Percentiles rank a stretch among this genome's conserved stretches.
phyloP scores from a whole-genome alignment of 331 rosid genomes.

The Pyracantha coccinea region DNA sequence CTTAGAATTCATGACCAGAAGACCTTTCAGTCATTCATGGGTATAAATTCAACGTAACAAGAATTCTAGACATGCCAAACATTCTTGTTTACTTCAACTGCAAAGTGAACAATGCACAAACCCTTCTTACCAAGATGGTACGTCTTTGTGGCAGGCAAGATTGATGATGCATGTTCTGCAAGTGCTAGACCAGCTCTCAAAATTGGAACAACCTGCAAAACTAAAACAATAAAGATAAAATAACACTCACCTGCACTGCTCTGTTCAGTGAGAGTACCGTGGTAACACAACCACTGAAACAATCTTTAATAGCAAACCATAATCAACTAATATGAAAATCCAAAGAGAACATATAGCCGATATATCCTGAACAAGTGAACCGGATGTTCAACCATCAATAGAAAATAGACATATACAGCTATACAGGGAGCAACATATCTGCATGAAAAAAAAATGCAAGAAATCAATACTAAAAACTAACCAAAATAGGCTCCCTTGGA shows the following conservation, averaged over 20 bases:
- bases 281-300: background rate
- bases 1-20: background rate
- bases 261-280: background rate
- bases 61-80: background rate
- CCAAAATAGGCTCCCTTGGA: constrained; percentile 91
- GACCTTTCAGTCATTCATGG: background rate
- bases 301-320: background rate
- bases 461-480: constrained; percentile 22
- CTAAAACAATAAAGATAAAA: constrained; percentile 15
- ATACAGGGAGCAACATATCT: background rate
- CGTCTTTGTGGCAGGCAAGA: constrained; percentile 77
- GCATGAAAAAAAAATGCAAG: background rate
- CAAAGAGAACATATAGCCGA: too few relatives aligned
- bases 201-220: constrained; percentile 78
- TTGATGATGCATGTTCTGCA: constrained; percentile 66
- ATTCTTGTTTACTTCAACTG: background rate
- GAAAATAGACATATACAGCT: background rate
- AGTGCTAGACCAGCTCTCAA: constrained; percentile 93
- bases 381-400: background rate
- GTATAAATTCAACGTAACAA: background rate
- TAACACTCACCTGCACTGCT: background rate
- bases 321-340: background rate
- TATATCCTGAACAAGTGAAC: background rate
- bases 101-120: background rate
- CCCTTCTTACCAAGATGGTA: constrained; percentile 77